Percentiles rank a stretch among this genome's conserved stretches.
These are phyloP conservation scores for Raphanus raphanistrum DNA, from an alignment of 345 rosid species.

Conservation along the genomic window DNA sequence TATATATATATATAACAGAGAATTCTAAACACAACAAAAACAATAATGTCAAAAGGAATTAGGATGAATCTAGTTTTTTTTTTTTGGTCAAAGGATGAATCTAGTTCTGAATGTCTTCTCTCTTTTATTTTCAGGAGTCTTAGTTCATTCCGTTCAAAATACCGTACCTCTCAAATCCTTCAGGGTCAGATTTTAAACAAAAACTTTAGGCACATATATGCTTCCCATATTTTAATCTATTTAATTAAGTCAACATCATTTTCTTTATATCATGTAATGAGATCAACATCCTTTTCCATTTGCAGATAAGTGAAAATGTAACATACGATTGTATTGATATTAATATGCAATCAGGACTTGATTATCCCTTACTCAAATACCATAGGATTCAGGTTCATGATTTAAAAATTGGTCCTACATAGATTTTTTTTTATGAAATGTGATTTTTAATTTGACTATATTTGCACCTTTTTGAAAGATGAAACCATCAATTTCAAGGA, in stretches of 20 bases:
- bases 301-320: constrained; percentile 14
- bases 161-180: constrained; percentile 3
- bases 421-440: not conserved
- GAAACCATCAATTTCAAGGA: constrained; percentile 5
- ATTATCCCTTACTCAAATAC: constrained; percentile 17
- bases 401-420: not conserved
- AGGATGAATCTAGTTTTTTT: not conserved
- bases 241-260: not conserved
- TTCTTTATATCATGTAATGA: not conserved
- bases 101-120: not conserved
- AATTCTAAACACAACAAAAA: not conserved
- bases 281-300: not conserved
- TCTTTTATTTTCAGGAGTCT: not conserved
- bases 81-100: too few relatives aligned
- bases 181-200: constrained; percentile 3
- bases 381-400: constrained; percentile 12
- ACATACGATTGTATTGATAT: constrained; percentile 25
- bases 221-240: not conserved
- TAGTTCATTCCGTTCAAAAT: constrained; percentile 1
- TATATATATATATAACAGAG: not conserved
- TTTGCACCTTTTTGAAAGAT: not conserved
- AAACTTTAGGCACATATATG: not conserved
- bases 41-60: not conserved
- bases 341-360: constrained; percentile 25
- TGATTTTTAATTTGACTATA: not conserved